phyloP scores from a whole-genome alignment of 441 rosid species.

The Eutrema salsugineum region DNA sequence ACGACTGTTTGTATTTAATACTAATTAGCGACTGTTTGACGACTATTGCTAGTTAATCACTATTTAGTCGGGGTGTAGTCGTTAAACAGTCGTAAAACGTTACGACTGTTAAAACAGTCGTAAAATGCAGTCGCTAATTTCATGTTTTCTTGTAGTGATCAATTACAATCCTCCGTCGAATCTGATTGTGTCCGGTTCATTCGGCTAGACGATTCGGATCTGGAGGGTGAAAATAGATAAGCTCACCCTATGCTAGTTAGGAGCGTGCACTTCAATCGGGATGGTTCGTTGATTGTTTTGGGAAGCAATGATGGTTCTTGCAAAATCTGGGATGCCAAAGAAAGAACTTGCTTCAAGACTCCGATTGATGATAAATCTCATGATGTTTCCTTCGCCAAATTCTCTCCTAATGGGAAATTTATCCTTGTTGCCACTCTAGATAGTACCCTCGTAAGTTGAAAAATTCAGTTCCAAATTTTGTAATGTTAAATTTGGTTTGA shows the following conservation, averaged over 20 bases:
- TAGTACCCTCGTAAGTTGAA: constrained; percentile 69
- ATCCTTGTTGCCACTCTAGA: constrained; percentile 86
- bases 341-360: constrained; percentile 72
- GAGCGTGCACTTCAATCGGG: constrained; percentile 77
- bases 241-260: constrained; percentile 84
- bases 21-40: too few relatives aligned
- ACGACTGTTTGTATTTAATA: too few relatives aligned
- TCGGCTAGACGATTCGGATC: constrained; percentile 81
- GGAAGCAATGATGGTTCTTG: constrained; percentile 92
- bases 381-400: constrained; percentile 77
- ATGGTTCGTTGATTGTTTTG: constrained; percentile 89
- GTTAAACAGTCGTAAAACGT: too few relatives aligned
- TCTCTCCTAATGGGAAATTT: constrained; percentile 89
- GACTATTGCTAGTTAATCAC: too few relatives aligned
- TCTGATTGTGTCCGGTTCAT: constrained; percentile 79
- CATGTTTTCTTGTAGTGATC: too few relatives aligned
- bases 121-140: too few relatives aligned
- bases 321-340: constrained; percentile 89
- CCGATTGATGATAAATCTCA: constrained; percentile 66
- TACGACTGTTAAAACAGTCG: too few relatives aligned
- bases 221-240: constrained; percentile 85
- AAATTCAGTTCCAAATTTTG: background rate
- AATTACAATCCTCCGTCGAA: constrained; percentile 87
- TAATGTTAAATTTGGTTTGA: too few relatives aligned
- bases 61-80: too few relatives aligned